These are phyloP conservation scores for Hibiscus tridactylites DNA, from an alignment of 345 rosid species.

Conservation along the genomic window DNA sequence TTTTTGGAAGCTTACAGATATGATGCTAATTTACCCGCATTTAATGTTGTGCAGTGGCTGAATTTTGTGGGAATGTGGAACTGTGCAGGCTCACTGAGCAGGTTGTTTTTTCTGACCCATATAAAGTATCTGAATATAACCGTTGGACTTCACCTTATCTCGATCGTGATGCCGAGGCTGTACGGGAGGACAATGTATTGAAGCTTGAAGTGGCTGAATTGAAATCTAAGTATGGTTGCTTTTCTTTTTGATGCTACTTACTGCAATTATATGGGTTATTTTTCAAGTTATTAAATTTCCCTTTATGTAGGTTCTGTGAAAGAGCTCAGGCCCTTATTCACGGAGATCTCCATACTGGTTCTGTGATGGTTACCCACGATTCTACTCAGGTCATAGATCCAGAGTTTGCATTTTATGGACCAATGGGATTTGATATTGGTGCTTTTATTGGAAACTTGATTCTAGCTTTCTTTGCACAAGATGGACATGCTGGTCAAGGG, in stretches of 20 bases:
- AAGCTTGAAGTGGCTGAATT: constrained; percentile 80
- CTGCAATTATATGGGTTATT: neutral
- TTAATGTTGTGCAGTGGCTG: constrained; percentile 60
- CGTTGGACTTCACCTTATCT: constrained; percentile 83
- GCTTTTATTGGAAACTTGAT: constrained; percentile 88
- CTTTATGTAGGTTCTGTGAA: constrained; percentile 72
- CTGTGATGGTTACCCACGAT: constrained; percentile 77
- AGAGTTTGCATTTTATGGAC: constrained; percentile 85
- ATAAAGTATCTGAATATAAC: constrained; percentile 63
- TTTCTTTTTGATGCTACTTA: neutral
- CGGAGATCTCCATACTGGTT: constrained; percentile 95
- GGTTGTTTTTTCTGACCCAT: constrained; percentile 93
- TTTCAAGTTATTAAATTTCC: neutral
- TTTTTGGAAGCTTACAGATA: constrained; percentile 4
- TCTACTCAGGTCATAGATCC: constrained; percentile 90
- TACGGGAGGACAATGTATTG: constrained; percentile 56
- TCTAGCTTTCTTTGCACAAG: constrained; percentile 86
- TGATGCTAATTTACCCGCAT: constrained; percentile 10
- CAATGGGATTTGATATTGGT: constrained; percentile 92
- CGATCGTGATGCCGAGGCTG: constrained; percentile 72
- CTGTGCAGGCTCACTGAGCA: constrained; percentile 87
- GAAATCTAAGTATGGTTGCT: constrained; percentile 60
- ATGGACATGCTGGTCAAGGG: constrained; percentile 58
- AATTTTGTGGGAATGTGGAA: constrained; percentile 93
- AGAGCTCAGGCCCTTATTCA: constrained; percentile 86